A percentile compares a stretch with the other conserved stretches of the same genome.
Evolutionary conservation across 495 filamentous ascomycete species (phyloP).

Genomic region (Talaromyces borbonicus): DNA sequence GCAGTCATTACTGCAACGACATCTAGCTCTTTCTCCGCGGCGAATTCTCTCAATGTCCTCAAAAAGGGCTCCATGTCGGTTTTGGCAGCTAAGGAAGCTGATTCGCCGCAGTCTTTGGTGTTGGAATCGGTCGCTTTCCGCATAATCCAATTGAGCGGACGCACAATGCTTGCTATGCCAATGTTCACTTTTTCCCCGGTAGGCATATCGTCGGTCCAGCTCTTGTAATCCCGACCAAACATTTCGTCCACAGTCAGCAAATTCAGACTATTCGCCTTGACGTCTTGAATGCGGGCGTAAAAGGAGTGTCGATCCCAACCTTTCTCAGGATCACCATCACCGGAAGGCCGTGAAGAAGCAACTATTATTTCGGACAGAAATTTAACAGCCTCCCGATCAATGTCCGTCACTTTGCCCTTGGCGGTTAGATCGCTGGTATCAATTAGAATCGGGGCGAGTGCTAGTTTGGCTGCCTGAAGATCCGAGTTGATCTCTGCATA

Average conservation of each 20-base stretch:
- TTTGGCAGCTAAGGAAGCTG: slow-evolving; percentile 18
- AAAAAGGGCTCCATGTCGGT: slow-evolving; percentile 31
- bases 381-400: slow-evolving; percentile 54
- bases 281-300: slow-evolving; percentile 49
- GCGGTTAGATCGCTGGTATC: slow-evolving; percentile 71
- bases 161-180: slow-evolving; percentile 68
- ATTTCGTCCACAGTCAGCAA: slow-evolving; percentile 60
- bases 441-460: slow-evolving; percentile 69
- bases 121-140: slow-evolving; percentile 41
- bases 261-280: slow-evolving; percentile 63
- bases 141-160: slow-evolving; percentile 52
- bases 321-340: slow-evolving; percentile 12
- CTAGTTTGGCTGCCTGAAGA: slow-evolving; percentile 61
- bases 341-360: slow-evolving; percentile 17
- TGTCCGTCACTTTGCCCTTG: slow-evolving; percentile 60
- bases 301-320: slow-evolving; percentile 49
- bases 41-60: slow-evolving; percentile 42
- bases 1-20: slow-evolving; percentile 73
- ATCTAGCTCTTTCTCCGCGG: slow-evolving; percentile 46
- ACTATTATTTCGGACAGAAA: slow-evolving; percentile 50
- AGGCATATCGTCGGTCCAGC: slow-evolving; percentile 53
- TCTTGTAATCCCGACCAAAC: slow-evolving; percentile 85
- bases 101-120: slow-evolving; percentile 18
- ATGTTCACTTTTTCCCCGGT: slow-evolving; percentile 35
- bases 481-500: slow-evolving; percentile 20